These are phyloP conservation scores for Telfairia occidentalis DNA, from an alignment of 331 rosid species.

Conservation along the genomic window DNA sequence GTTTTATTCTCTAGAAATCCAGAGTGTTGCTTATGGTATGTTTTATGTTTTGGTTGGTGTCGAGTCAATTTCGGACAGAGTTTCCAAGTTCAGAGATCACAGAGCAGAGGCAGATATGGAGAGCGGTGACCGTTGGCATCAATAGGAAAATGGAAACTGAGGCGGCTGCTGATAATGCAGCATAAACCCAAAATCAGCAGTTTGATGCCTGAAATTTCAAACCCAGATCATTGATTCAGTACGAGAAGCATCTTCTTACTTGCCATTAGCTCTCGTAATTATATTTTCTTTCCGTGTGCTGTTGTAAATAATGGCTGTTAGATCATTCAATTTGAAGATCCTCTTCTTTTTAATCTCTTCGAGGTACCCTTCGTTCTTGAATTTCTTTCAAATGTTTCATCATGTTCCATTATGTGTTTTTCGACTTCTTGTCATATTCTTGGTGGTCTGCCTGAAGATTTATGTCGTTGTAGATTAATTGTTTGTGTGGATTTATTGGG, in stretches of 20 bases:
- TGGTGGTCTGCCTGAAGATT: not conserved
- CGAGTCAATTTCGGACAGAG: not conserved
- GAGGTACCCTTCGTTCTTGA: not conserved
- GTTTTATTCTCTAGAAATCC: not conserved
- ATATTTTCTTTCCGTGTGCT: not conserved
- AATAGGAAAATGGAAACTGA: not conserved
- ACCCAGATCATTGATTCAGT: constrained; percentile 1
- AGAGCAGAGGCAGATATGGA: not conserved
- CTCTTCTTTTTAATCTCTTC: not conserved
- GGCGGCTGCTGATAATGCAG: constrained; percentile 10
- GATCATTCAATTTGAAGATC: constrained; percentile 8
- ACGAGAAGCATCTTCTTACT: not conserved
- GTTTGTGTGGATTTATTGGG: not conserved
- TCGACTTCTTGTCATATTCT: not conserved
- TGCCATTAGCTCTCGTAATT: not conserved
- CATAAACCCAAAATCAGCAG: not conserved
- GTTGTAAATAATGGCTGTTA: not conserved
- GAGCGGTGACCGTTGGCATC: constrained; percentile 1
- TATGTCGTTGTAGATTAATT: not conserved
- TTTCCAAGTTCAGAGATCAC: not conserved
- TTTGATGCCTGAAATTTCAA: not conserved
- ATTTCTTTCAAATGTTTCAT: not conserved
- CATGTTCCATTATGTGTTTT: not conserved
- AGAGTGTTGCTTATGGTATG: not conserved
- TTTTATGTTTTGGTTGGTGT: not conserved